Evolutionary conservation across 164 flowering plant species (phyloP).

Genomic region (Sextonia rubra): DNA sequence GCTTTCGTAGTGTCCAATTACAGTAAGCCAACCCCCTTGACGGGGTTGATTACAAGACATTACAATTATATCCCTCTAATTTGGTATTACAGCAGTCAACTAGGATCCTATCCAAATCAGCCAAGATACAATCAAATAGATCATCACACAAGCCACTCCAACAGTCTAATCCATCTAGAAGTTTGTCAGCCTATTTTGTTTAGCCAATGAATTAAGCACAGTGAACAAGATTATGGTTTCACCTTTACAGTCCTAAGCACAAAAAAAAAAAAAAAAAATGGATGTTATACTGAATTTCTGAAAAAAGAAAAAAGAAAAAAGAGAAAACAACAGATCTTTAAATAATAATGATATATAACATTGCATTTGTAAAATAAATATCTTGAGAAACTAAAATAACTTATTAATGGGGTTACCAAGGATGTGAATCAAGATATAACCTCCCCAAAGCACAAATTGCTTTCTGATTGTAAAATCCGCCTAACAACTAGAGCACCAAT

Average conservation of each 20-base stretch:
- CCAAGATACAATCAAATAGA: too few species aligned
- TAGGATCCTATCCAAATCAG: too few species aligned
- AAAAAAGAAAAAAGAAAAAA: background rate
- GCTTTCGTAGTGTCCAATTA: too few species aligned
- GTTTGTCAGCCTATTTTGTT: too few species aligned
- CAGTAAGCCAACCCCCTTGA: too few species aligned
- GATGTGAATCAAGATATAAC: slow-evolving; percentile 40
- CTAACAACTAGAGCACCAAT: slow-evolving; percentile 95
- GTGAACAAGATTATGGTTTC: too few species aligned
- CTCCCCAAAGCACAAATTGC: slow-evolving; percentile 99
- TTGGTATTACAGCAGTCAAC: too few species aligned
- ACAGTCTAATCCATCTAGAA: too few species aligned
- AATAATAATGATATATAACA: background rate
- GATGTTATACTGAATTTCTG: background rate
- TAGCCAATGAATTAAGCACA: too few species aligned
- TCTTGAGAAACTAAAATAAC: background rate
- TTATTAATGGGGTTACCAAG: slow-evolving; percentile 13
- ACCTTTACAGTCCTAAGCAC: background rate
- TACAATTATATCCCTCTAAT: too few species aligned
- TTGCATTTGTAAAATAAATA: background rate
- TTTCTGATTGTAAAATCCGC: slow-evolving; percentile 68
- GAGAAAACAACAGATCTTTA: background rate
- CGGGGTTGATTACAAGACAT: too few species aligned
- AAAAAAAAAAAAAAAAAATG: background rate
- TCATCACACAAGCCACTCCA: too few species aligned